Percentiles rank a stretch among this genome's conserved stretches.
Evolutionary conservation across 495 filamentous ascomycete genomes (phyloP).

Genomic region (Cairneyella variabilis): DNA sequence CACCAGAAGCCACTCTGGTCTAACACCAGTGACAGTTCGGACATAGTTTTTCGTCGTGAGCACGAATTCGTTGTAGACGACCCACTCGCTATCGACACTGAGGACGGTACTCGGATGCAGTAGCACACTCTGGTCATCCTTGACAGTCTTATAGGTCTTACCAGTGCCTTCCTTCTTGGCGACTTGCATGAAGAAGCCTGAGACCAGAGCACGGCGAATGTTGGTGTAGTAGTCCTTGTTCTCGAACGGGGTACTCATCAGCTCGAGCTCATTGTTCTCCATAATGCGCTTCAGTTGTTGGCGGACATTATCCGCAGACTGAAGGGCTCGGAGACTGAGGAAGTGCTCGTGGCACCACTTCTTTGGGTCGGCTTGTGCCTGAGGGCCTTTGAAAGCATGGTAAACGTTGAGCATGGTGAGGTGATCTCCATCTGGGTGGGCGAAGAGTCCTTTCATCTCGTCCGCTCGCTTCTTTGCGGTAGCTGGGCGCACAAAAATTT

Average conservation of each 20-base stretch:
- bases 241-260: conserved; percentile 84
- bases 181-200: conserved; percentile 99
- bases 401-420: conserved; percentile 96
- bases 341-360: conserved; percentile 98
- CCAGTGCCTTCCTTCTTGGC: conserved; percentile 75
- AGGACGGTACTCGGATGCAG: conserved; percentile 90
- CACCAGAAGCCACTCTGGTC: conserved; percentile 86
- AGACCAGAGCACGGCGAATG: conserved; percentile 87
- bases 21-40: conserved; percentile 61
- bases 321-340: conserved; percentile 81
- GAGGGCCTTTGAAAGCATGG: conserved; percentile 84
- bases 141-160: conserved; percentile 90
- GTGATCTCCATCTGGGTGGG: conserved; percentile 91
- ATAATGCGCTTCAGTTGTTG: conserved; percentile 90
- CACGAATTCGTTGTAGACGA: conserved; percentile 98
- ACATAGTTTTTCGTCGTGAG: conserved; percentile 95
- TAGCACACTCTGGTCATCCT: conserved; percentile 86
- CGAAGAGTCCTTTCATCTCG: conserved; percentile 94
- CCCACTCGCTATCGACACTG: conserved; percentile 85
- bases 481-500: conserved; percentile 87
- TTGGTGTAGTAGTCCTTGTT: conserved; percentile 98
- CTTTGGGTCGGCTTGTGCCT: conserved; percentile 69
- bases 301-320: conserved; percentile 91
- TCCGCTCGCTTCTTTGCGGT: conserved; percentile 86
- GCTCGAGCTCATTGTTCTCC: conserved; percentile 81